Conservation (phyloP, 2,329 filamentous ascomycete genomes). For the Paecilomyces formosus region DNA sequence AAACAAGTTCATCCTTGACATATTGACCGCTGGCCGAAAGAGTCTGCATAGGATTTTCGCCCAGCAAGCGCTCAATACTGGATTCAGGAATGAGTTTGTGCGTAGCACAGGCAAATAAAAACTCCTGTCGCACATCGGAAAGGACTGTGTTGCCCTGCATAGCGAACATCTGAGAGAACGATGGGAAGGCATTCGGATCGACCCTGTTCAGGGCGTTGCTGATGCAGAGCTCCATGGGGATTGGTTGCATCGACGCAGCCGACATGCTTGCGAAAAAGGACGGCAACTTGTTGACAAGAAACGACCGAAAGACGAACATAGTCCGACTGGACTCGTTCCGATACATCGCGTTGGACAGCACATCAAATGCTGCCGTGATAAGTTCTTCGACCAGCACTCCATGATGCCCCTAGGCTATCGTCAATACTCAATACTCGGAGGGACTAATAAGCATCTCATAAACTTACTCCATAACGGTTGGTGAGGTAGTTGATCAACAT, state of each 20-base stretch:
- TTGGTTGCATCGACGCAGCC: slow-evolving; percentile 49
- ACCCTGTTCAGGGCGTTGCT: slow-evolving; percentile 58
- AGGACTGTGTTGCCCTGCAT: slow-evolving; percentile 53
- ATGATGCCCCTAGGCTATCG: slow-evolving; percentile 55
- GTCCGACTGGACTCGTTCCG: slow-evolving; percentile 53
- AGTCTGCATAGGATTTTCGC: slow-evolving; percentile 75
- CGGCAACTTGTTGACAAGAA: slow-evolving; percentile 69
- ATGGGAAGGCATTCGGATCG: slow-evolving; percentile 56
- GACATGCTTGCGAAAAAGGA: slow-evolving; percentile 53
- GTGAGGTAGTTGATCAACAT: slow-evolving; percentile 72
- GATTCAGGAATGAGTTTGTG: slow-evolving; percentile 75
- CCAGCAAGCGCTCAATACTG: slow-evolving; percentile 71
- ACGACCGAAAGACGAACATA: slow-evolving; percentile 73
- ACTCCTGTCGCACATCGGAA: slow-evolving; percentile 67
- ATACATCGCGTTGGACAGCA: slow-evolving; percentile 79
- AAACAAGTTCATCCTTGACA: slow-evolving; percentile 68
- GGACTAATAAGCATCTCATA: background rate
- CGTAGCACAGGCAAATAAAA: slow-evolving; percentile 82
- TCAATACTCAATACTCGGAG: slow-evolving; percentile 8
- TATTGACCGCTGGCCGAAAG: slow-evolving; percentile 68
- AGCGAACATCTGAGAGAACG: slow-evolving; percentile 57
- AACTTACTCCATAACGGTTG: slow-evolving; percentile 68
- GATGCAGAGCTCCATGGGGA: slow-evolving; percentile 58
- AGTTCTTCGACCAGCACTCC: slow-evolving; percentile 73
- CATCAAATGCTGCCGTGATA: slow-evolving; percentile 81